Evolutionary conservation across 371 early-diverging fungal genomes (phyloP).

Genomic region (Entomophthora muscae): DNA sequence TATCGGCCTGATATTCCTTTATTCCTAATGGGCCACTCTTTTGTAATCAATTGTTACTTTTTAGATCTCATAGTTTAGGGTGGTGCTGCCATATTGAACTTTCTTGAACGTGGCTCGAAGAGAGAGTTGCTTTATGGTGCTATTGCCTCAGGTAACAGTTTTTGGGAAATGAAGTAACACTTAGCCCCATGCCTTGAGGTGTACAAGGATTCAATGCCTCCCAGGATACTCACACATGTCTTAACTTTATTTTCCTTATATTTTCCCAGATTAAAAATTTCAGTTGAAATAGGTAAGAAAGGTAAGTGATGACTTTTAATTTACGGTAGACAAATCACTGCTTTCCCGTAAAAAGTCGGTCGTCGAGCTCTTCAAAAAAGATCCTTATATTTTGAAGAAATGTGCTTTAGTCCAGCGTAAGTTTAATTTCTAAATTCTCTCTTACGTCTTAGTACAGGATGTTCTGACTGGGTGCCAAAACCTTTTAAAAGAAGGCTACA

Average conservation of each 20-base stretch:
- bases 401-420: background rate
- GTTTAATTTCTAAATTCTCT: background rate
- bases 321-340: background rate
- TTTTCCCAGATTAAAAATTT: no score
- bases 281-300: no score
- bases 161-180: no score
- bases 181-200: no score
- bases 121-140: constrained; percentile 22
- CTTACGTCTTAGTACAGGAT: background rate
- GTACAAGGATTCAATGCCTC: no score
- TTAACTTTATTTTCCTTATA: no score
- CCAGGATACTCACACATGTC: no score
- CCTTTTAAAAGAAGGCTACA: background rate
- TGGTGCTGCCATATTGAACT: constrained; percentile 31
- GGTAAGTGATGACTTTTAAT: no score
- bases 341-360: background rate
- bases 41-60: no score
- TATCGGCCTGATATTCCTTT: constrained; percentile 23
- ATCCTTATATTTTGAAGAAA: background rate
- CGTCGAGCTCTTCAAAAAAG: background rate
- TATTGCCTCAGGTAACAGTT: no score
- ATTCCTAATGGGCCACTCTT: constrained; percentile 47
- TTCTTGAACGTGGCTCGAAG: constrained; percentile 19
- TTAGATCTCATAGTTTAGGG: no score
- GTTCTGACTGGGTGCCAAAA: background rate